Evolutionary conservation across 2,329 filamentous ascomycete genomes (phyloP).

Genomic region (Aspergillus sp.): DNA sequence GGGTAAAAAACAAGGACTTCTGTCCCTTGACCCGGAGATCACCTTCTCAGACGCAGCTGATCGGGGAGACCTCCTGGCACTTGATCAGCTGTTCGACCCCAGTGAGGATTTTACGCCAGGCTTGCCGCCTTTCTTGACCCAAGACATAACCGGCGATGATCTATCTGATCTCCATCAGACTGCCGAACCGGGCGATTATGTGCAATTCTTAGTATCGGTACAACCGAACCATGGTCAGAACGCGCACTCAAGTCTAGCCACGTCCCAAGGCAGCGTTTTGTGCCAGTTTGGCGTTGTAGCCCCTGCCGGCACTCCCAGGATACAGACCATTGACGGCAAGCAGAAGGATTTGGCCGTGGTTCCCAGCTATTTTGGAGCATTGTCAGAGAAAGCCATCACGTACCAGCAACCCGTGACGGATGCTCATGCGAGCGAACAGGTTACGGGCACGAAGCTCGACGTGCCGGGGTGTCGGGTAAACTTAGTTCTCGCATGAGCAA

Average conservation of each 20-base stretch:
- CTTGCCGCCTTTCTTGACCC: slow-evolving; percentile 14
- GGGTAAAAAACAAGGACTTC: slow-evolving; percentile 39
- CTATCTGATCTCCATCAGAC: slow-evolving; percentile 33
- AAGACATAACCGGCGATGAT: slow-evolving; percentile 19
- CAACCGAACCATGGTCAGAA: slow-evolving; percentile 9
- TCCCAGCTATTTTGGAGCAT: slow-evolving; percentile 29
- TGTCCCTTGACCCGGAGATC: slow-evolving; percentile 35
- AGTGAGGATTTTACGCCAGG: slow-evolving; percentile 4
- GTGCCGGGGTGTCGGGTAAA: slow-evolving; percentile 26
- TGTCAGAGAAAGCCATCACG: slow-evolving; percentile 33
- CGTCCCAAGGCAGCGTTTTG: slow-evolving; percentile 7
- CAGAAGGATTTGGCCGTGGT: slow-evolving; percentile 16
- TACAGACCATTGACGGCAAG: not conserved
- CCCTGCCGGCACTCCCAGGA: slow-evolving; percentile 14
- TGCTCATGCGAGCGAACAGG: slow-evolving; percentile 1
- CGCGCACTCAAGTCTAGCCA: not conserved
- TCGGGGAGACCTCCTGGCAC: slow-evolving; percentile 7
- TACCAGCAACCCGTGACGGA: slow-evolving; percentile 19
- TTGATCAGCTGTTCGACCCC: slow-evolving; percentile 20
- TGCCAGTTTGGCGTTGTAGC: slow-evolving; percentile 27
- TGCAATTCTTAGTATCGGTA: slow-evolving; percentile 36
- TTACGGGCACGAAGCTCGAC: slow-evolving; percentile 25
- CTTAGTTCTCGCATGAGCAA: slow-evolving; percentile 9
- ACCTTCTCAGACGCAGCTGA: slow-evolving; percentile 17
- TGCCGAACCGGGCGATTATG: slow-evolving; percentile 29